Base-by-base conservation (phyloP, 169 alveolate genomes). In the Eimeria falciformis region DNA sequence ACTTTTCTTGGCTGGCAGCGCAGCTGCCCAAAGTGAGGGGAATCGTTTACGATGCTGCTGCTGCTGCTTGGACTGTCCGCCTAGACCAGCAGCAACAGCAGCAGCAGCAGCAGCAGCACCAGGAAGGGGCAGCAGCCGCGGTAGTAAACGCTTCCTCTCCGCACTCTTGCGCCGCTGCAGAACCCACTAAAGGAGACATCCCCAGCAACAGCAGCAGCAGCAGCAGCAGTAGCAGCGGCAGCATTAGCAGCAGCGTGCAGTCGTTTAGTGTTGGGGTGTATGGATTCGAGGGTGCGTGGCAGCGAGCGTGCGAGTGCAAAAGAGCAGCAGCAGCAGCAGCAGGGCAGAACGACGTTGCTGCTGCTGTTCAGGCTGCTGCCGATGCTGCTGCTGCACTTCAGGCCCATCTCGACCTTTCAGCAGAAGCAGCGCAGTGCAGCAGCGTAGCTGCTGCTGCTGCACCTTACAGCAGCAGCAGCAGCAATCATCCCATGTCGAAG, bases 281-380 rank as follows among this genome's bases (percentile, higher is more conserved):
- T 27, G 79, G 79, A 68, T 68, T 68, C 27, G 79, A 68, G 40
- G 79, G 79, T 4, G 79, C 79, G 2, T 68, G 79, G 82, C 5
- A 21, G 82, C 50, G 55, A 4, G 82, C 82, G 3, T 69, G 82
- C 55, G 82, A 3, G 11, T 9, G 25, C 3, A 69, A 33, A 45
- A 69, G 37, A 23, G 55, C 82, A 69, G 82, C 82, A 69, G 82
- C 82, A 69, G 55, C 82, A 69, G 82, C 82, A 69, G 82, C 82
- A 69, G 82, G 82, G 37, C 23, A 6, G 82, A 50, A 7, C 14
- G 62, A 50, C 62, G 62, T 50, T 14, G 62, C 14, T 50, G 62
- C 62, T 50, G 62, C 62, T 11, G 62, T 50, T 50, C 62, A 50
- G 14, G 62, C 62, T 7, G 62, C 62, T 50, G 62, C 62, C n/a